A percentile compares a stretch with the other conserved stretches of the same genome.
Evolutionary conservation across 2,329 filamentous ascomycete genomes (phyloP).

Genomic region (Diplodia intermedia): DNA sequence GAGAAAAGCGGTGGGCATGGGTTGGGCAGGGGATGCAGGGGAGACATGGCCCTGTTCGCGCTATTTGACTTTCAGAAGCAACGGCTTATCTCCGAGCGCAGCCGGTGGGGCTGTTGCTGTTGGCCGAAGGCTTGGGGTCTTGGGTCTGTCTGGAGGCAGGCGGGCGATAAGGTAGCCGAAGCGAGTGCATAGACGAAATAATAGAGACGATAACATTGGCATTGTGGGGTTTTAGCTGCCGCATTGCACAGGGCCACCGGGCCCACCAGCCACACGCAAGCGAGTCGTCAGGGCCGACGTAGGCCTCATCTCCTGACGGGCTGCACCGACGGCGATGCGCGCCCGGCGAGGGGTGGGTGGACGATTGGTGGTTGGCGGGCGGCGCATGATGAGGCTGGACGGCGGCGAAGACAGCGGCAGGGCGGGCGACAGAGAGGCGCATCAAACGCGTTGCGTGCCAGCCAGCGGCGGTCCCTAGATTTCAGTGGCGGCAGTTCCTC

Average conservation of each 20-base stretch:
- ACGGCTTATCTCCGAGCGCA: slow-evolving; percentile 3
- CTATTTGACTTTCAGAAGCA: neutral
- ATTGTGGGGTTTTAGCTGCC: neutral
- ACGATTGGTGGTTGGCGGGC: neutral
- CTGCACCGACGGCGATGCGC: slow-evolving; percentile 7
- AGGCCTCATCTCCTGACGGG: slow-evolving; percentile 20
- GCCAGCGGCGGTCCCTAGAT: neutral
- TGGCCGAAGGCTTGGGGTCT: too few relatives aligned
- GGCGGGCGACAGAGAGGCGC: neutral
- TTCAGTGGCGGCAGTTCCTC: slow-evolving; percentile 4
- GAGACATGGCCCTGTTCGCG: neutral
- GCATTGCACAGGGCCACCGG: slow-evolving; percentile 3
- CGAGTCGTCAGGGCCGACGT: slow-evolving; percentile 24
- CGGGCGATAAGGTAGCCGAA: slow-evolving; percentile 10
- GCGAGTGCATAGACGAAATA: slow-evolving; percentile 6
- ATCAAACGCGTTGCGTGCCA: slow-evolving; percentile 24
- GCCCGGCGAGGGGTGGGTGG: neutral
- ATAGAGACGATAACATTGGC: slow-evolving; percentile 6
- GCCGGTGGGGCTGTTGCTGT: too few relatives aligned
- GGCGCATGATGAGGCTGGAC: neutral
- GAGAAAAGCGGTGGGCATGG: neutral
- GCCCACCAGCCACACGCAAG: slow-evolving; percentile 30
- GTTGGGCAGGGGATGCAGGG: neutral
- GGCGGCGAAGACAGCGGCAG: neutral
- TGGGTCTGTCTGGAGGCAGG: neutral